These are phyloP conservation scores for Mimosa pudica DNA, from an alignment of 306 rosid species.

Conservation along the genomic window DNA sequence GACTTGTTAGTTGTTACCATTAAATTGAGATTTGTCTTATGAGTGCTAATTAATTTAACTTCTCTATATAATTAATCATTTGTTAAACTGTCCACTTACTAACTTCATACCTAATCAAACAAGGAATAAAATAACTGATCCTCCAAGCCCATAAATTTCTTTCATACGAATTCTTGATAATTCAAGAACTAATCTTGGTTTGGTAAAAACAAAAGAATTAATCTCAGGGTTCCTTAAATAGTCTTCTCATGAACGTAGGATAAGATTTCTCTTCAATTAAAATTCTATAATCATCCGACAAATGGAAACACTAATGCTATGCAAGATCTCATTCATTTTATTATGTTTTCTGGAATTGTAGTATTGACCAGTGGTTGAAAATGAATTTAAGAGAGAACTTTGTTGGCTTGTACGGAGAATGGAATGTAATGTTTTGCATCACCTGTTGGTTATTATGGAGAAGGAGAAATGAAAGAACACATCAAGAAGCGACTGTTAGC, in stretches of 20 bases:
- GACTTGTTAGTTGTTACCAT: background rate
- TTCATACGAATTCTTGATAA: background rate
- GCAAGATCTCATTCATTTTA: background rate
- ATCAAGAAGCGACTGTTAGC: too few relatives aligned
- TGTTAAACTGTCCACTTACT: background rate
- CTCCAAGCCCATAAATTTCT: background rate
- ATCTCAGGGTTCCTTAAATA: background rate
- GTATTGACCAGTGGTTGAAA: too few relatives aligned
- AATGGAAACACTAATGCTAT: background rate
- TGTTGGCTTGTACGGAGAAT: too few relatives aligned
- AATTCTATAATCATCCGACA: background rate
- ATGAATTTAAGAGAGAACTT: too few relatives aligned
- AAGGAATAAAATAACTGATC: background rate
- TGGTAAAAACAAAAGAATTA: too few relatives aligned
- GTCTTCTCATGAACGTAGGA: background rate
- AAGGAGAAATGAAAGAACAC: too few relatives aligned
- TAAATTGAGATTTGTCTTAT: background rate
- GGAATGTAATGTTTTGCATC: too few relatives aligned
- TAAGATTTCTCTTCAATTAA: background rate
- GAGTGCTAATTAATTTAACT: background rate
- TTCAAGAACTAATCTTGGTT: background rate
- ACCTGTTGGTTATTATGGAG: too few relatives aligned
- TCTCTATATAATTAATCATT: background rate
- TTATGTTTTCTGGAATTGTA: too few relatives aligned
- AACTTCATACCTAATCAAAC: background rate